Percentiles rank a stretch among this genome's conserved stretches.
Evolutionary conservation across 2,329 filamentous ascomycete species (phyloP).

Genomic region (Trichoderma aggressivum): DNA sequence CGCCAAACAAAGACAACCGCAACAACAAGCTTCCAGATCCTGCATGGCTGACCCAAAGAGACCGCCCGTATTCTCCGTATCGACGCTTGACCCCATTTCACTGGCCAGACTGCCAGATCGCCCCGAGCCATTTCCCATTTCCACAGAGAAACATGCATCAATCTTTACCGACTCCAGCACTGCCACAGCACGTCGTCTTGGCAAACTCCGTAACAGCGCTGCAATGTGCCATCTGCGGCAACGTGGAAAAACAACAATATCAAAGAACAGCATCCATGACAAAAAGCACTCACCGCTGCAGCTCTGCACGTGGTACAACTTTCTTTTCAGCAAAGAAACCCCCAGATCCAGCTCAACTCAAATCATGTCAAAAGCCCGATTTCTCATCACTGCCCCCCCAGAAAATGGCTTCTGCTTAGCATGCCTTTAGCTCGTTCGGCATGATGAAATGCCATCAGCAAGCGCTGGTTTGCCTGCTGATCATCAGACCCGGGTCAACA

Average conservation of each 20-base stretch:
- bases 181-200: neutral
- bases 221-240: neutral
- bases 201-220: neutral
- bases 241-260: no score
- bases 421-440: neutral
- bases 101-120: neutral
- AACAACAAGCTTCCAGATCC: neutral
- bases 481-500: constrained; percentile 8
- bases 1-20: neutral
- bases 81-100: neutral
- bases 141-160: neutral
- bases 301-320: neutral
- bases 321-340: neutral
- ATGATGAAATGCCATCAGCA: neutral
- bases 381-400: neutral
- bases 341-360: neutral
- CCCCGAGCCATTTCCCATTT: neutral
- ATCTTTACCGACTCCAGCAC: neutral
- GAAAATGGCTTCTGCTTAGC: neutral
- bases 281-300: neutral
- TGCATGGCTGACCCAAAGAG: neutral
- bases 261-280: neutral
- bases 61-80: neutral
- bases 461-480: constrained; percentile 10
- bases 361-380: neutral